Evolutionary conservation across 1,139 yeast species (phyloP).

Genomic region (Nakaseomyces glabratus): DNA sequence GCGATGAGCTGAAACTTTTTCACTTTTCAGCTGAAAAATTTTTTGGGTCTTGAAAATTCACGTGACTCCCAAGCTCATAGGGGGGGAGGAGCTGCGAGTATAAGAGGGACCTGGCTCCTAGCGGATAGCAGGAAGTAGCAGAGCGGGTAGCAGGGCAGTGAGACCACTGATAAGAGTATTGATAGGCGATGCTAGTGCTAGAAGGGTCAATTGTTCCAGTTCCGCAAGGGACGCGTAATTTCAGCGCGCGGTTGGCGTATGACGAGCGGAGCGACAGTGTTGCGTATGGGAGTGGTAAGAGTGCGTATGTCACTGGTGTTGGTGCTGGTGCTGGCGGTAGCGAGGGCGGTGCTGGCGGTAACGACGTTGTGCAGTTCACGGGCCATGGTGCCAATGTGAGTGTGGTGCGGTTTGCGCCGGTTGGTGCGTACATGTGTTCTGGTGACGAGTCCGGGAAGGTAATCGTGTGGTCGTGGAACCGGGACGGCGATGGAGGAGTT

Average conservation of each 20-base stretch:
- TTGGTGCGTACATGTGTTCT: slow-evolving; percentile 78
- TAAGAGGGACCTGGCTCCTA: too few relatives aligned
- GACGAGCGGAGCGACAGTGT: slow-evolving; percentile 59
- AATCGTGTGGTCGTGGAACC: slow-evolving; percentile 65
- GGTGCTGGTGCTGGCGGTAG: too few relatives aligned
- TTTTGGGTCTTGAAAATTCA: too few relatives aligned
- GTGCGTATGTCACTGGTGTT: slow-evolving; percentile 64
- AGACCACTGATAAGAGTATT: too few relatives aligned
- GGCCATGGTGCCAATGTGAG: slow-evolving; percentile 66
- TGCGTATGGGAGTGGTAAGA: slow-evolving; percentile 76
- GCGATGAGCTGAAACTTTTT: too few relatives aligned
- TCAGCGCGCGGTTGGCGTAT: slow-evolving; percentile 61
- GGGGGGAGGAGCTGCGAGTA: too few relatives aligned
- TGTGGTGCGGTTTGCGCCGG: slow-evolving; percentile 76
- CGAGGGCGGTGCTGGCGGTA: too few relatives aligned
- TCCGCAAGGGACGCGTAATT: slow-evolving; percentile 67
- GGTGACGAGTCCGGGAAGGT: slow-evolving; percentile 88
- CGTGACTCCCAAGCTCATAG: too few relatives aligned
- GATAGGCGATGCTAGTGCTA: too few relatives aligned
- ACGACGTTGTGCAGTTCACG: slow-evolving; percentile 51
- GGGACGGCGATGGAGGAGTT: slow-evolving; percentile 16
- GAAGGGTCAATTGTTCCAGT: slow-evolving; percentile 55
- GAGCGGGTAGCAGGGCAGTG: too few relatives aligned
- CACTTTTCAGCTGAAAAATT: too few relatives aligned
- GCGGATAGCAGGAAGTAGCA: too few relatives aligned